A percentile compares a stretch with the other conserved stretches of the same genome.
Evolutionary conservation across 179 eudicot genomes (phyloP).

Genomic region (Silene noctiflora): DNA sequence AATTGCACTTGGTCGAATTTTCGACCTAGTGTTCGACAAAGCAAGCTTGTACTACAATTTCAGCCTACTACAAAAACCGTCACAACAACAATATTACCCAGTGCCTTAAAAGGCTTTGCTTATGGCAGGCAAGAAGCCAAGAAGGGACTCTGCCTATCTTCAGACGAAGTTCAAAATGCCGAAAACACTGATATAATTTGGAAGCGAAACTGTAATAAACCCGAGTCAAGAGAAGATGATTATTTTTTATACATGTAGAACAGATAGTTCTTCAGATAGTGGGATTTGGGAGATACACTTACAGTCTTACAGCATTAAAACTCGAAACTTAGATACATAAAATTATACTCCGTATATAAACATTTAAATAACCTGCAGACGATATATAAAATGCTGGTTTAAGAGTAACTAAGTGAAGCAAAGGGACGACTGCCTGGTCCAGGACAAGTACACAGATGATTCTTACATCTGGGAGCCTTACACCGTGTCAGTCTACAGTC

Average conservation of each 20-base stretch:
- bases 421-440: background rate
- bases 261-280: no score
- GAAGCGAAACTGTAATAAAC: background rate
- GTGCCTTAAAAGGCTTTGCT: background rate
- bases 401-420: background rate
- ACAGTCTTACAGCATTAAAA: background rate
- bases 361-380: background rate
- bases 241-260: no score
- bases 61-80: background rate
- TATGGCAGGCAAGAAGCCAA: no score
- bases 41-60: no score
- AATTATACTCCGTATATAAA: background rate
- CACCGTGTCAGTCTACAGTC: constrained; percentile 9
- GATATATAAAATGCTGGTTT: background rate
- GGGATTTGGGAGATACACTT: no score
- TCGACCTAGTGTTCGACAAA: no score
- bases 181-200: background rate
- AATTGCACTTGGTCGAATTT: background rate
- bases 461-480: constrained; percentile 8
- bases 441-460: constrained; percentile 12
- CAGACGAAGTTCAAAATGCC: no score
- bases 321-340: background rate
- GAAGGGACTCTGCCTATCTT: no score
- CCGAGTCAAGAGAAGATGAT: background rate
- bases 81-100: background rate